Evolutionary conservation across 495 filamentous ascomycete species (phyloP).

Genomic region (Hypoxylon intermedium): DNA sequence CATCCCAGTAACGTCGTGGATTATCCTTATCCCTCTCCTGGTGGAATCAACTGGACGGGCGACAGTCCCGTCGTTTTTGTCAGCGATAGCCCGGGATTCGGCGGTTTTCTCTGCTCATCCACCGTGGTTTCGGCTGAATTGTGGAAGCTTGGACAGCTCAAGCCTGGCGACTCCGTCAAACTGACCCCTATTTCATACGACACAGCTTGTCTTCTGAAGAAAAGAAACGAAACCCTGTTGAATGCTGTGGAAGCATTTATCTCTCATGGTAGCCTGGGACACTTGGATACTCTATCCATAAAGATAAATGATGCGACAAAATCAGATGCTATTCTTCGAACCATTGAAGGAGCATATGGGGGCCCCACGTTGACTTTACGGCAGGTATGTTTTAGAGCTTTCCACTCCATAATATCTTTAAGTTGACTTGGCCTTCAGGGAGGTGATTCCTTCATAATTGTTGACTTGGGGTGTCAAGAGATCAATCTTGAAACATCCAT

Average conservation of each 20-base stretch:
- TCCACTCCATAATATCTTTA: not conserved
- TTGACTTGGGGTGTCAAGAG: constrained; percentile 14
- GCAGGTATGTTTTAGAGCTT: constrained; percentile 16
- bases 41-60: constrained; percentile 64
- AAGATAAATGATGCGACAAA: constrained; percentile 9
- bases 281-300: not conserved
- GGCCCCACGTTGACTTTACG: constrained; percentile 14
- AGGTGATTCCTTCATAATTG: constrained; percentile 22
- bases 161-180: constrained; percentile 62
- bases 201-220: no score
- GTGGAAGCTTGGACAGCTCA: constrained; percentile 68
- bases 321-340: constrained; percentile 2
- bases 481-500: constrained; percentile 24
- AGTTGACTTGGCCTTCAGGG: constrained; percentile 10
- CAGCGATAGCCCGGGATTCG: constrained; percentile 64
- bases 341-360: no score
- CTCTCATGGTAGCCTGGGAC: not conserved
- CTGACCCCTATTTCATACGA: constrained; percentile 38
- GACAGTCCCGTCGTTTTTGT: constrained; percentile 66
- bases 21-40: constrained; percentile 62
- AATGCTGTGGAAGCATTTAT: not conserved
- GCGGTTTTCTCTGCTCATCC: constrained; percentile 62
- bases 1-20: constrained; percentile 68
- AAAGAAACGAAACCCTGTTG: no score
- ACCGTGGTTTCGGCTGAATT: constrained; percentile 62